Base-by-base conservation (phyloP, 1,284 basidiomycete genomes). In the Ganoderma boninense region DNA sequence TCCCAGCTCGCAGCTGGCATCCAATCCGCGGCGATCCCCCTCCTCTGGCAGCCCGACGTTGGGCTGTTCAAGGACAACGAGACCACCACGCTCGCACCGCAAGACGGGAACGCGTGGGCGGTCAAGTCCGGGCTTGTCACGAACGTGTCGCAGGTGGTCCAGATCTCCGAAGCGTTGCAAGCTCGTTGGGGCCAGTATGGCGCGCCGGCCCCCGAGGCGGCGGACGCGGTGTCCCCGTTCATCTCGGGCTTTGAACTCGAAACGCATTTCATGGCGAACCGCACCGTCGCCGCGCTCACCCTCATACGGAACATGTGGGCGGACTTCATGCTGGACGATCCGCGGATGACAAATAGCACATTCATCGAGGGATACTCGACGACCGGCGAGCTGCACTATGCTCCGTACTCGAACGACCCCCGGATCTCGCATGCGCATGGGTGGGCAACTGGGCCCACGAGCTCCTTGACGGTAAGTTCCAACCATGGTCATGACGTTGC, bases 321-420 rank as follows among this genome's bases (percentile, higher is more conserved):
- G 62, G 72, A 73, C 68, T 73, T 73, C 62, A 73, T 73, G 72
- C 70, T 73, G 35, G 72, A 71, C 66, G 72, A 73, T 65, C 70
- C 72, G 65, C 72, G 72, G 35, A 73, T 73, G 72, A 73, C 72
- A 66, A 73, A 73, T 68, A 73, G 72, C 72, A 71, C 72, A 62
- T 71, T 73, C 70, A 71, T 73, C 65, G 72, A 73, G 72, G 72
- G 72, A 8, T 73, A 73, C 54, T 71, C 72, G 2, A 61, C 67
- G 61, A 67, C 68, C 0, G 72, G 72, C 61, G 70, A 65, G 64
- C 65, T 73, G 66, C 72, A 73, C 70, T 73, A 73, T 65, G 70
- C 70, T 43, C 72, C 72, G 43, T 73, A 73, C 59, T n/a, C 62
- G 54, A 70, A 73, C 65, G 72, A 73, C 64, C 66, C 72, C n/a